phyloP scores from a whole-genome alignment of 2,329 filamentous ascomycete species.

The Fusarium pseudoanthophilum region DNA sequence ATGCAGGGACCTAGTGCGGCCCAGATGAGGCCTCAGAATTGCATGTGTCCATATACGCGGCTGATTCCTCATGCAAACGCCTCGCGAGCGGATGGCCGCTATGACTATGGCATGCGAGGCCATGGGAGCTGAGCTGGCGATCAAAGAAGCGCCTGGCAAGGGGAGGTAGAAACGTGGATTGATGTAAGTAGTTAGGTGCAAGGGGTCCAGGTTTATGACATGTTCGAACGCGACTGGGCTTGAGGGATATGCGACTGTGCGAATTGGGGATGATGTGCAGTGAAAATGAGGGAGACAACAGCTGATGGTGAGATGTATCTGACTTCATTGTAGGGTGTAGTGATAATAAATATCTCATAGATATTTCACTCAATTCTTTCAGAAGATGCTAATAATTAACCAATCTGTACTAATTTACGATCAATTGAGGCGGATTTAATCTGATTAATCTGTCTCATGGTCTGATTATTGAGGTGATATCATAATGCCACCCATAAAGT shows the following conservation, averaged over 20 bases:
- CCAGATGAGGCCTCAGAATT: slow-evolving; percentile 15
- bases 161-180: slow-evolving; percentile 25
- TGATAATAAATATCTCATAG: neutral
- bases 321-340: neutral
- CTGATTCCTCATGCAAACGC: slow-evolving; percentile 8
- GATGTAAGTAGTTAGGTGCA: slow-evolving; percentile 31
- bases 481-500: slow-evolving; percentile 6
- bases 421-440: neutral
- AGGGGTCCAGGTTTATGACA: slow-evolving; percentile 40
- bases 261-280: slow-evolving; percentile 32
- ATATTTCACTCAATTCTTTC: neutral
- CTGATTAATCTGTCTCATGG: slow-evolving; percentile 6
- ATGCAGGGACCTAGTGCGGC: slow-evolving; percentile 44
- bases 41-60: slow-evolving; percentile 24
- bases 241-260: slow-evolving; percentile 30
- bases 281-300: neutral
- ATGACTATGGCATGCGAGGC: slow-evolving; percentile 39
- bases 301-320: neutral
- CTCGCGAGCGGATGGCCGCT: slow-evolving; percentile 34
- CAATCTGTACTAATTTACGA: neutral
- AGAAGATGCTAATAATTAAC: no score
- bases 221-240: slow-evolving; percentile 47
- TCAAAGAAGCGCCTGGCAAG: slow-evolving; percentile 25
- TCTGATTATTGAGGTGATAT: slow-evolving; percentile 27
- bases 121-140: slow-evolving; percentile 32